Base-by-base conservation (phyloP, 805 yeast genomes). In the Kodamaea nitidulidarum region DNA sequence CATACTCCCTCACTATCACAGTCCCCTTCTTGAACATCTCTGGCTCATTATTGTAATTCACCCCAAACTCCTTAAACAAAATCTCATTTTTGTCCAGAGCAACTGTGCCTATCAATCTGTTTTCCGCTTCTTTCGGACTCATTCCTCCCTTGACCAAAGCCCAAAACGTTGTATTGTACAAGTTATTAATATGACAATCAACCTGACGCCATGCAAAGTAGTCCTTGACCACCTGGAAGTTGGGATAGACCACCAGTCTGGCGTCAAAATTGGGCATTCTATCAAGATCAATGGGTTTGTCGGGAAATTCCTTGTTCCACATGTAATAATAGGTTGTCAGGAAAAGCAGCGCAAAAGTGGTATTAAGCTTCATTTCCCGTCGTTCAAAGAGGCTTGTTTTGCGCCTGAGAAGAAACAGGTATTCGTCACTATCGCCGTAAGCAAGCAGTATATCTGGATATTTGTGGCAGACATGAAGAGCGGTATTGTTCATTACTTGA, bases 341-440 rank as follows among this genome's bases (percentile, higher is more conserved):
- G 56, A 88, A 87, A 9, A 84, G 70, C 25, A 95, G 81, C 4
- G 87, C 90, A 60, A 93, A 81, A 1, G 95, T 79, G 2, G 93
- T 76, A 0, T 85, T 79, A 22, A 93, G 63, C 58, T 93, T 93
- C 60, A 78, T 73, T 45, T 84, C 90, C 43, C 98, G 65, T 51
- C 98, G 68, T 48, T 90, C 95, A 53, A 83, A 91, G 43, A 91
- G 58, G 1, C 63, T 63, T n/a, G 93, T 79, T 22, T 68, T 68
- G 32, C 72, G 75, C 24, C 79, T 66, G 38, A 93, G 61, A 4
- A 91, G 74, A 58, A 91, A 91, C 10, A 91, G 82, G 56, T 84
- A 93, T 63, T 93, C 98, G 60, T 93, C 98, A 27, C 95, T 83
- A 52, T 93, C 98, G 0, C 98, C 98, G 56, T 84, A 93, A 0